phyloP scores from a whole-genome alignment of 805 yeast genomes.

The Yarrowia alimentaria region DNA sequence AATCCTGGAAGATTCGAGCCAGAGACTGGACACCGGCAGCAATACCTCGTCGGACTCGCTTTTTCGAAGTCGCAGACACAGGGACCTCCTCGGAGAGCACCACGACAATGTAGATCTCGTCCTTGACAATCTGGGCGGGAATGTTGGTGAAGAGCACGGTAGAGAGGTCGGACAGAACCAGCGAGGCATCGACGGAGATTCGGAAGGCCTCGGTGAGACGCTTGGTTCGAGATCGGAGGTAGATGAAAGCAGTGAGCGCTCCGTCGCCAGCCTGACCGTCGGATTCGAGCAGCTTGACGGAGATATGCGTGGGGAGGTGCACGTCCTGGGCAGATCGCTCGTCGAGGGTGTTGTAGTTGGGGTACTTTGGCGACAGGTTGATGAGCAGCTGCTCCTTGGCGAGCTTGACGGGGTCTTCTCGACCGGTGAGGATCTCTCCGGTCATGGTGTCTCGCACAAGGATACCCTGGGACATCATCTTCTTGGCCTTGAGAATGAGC shows the following conservation, averaged over 20 bases:
- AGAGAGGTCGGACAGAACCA: conserved; percentile 64
- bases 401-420: conserved; percentile 51
- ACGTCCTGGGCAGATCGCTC: conserved; percentile 29
- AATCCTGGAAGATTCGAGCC: conserved; percentile 68
- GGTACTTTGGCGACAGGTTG: conserved; percentile 73
- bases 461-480: conserved; percentile 38
- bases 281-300: conserved; percentile 75
- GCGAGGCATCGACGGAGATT: conserved; percentile 58
- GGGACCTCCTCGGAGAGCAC: conserved; percentile 68
- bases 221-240: conserved; percentile 60
- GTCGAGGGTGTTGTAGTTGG: conserved; percentile 40
- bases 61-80: conserved; percentile 38
- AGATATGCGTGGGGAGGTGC: conserved; percentile 51
- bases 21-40: conserved; percentile 89
- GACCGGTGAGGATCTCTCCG: conserved; percentile 36
- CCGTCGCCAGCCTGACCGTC: conserved; percentile 55
- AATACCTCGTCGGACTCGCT: conserved; percentile 63
- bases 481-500: conserved; percentile 37
- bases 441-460: conserved; percentile 37
- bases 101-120: conserved; percentile 73
- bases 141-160: conserved; percentile 79
- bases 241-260: conserved; percentile 75
- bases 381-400: conserved; percentile 67
- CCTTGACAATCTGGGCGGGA: conserved; percentile 57
- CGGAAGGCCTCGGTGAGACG: conserved; percentile 79